phyloP scores from a whole-genome alignment of 75 land plant species.

The Pinus tabuliformis region DNA sequence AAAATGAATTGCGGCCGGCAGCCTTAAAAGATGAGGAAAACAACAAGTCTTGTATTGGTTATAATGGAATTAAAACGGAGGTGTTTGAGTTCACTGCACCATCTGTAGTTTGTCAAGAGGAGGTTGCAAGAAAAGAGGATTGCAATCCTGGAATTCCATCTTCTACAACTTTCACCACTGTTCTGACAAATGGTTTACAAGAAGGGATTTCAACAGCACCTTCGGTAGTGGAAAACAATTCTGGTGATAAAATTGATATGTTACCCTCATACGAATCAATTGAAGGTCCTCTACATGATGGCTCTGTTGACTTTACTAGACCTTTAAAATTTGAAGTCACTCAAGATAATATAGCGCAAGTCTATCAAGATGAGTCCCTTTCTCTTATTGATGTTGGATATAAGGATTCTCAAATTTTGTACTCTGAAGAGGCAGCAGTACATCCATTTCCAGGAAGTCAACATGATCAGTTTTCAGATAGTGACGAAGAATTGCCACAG shows the following conservation, averaged over 20 bases:
- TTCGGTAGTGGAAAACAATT: background rate
- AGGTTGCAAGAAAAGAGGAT: no score
- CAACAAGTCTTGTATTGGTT: no score
- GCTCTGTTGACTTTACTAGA: background rate
- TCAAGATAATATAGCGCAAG: background rate
- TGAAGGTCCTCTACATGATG: background rate
- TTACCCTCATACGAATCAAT: background rate
- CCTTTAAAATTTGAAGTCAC: conserved; percentile 1
- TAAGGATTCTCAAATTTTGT: background rate
- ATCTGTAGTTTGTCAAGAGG: no score
- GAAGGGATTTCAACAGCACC: no score
- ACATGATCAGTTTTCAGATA: conserved; percentile 36
- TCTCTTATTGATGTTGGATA: background rate
- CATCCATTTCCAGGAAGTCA: conserved; percentile 11
- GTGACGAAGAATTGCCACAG: conserved; percentile 69
- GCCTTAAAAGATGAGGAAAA: no score
- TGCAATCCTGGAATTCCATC: no score
- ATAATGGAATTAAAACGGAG: no score
- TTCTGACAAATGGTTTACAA: no score
- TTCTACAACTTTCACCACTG: no score
- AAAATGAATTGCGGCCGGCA: no score
- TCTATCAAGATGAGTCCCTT: background rate
- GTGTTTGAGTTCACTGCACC: no score
- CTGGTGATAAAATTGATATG: background rate
- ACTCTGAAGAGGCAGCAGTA: background rate